These are phyloP conservation scores for Pilaira anomala DNA, from an alignment of 192 early-diverging fungal genomes.

Conservation along the genomic window DNA sequence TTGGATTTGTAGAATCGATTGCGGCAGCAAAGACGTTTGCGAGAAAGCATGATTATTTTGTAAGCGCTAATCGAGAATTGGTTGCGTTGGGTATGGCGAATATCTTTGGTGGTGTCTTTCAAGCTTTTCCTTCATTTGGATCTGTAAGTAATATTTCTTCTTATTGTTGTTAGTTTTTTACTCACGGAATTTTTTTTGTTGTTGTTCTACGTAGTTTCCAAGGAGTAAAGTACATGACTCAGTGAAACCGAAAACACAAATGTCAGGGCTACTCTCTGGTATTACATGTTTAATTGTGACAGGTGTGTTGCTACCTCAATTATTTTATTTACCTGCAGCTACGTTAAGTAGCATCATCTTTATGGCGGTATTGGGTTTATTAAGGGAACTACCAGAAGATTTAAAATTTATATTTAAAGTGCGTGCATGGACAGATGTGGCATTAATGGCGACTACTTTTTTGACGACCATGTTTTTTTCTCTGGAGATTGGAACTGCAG, in stretches of 20 bases:
- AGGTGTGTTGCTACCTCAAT: constrained; percentile 71
- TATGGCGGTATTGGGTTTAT: constrained; percentile 69
- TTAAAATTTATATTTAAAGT: constrained; percentile 73
- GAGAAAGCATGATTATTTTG: constrained; percentile 80
- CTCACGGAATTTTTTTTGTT: neutral
- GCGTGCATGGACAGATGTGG: constrained; percentile 74
- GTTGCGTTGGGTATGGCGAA: constrained; percentile 89
- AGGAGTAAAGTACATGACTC: constrained; percentile 88
- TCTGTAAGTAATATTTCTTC: constrained; percentile 40
- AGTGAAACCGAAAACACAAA: constrained; percentile 79
- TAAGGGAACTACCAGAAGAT: constrained; percentile 67
- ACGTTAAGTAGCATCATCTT: constrained; percentile 78
- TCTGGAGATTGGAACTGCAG: constrained; percentile 83
- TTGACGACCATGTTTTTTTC: constrained; percentile 79
- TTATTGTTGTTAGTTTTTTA: neutral
- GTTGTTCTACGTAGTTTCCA: constrained; percentile 44
- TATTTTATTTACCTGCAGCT: constrained; percentile 81
- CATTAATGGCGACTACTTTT: constrained; percentile 80
- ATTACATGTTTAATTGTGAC: constrained; percentile 67
- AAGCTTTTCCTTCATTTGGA: constrained; percentile 77
- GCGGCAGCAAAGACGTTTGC: constrained; percentile 91
- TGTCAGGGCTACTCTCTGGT: constrained; percentile 79
- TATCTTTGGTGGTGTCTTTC: constrained; percentile 73
- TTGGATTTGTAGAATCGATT: constrained; percentile 96
- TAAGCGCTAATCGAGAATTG: constrained; percentile 91